A percentile compares a stretch with the other conserved stretches of the same genome.
Evolutionary conservation across 2,329 filamentous ascomycete species (phyloP).

Genomic region (Aspergillus fijiensis): DNA sequence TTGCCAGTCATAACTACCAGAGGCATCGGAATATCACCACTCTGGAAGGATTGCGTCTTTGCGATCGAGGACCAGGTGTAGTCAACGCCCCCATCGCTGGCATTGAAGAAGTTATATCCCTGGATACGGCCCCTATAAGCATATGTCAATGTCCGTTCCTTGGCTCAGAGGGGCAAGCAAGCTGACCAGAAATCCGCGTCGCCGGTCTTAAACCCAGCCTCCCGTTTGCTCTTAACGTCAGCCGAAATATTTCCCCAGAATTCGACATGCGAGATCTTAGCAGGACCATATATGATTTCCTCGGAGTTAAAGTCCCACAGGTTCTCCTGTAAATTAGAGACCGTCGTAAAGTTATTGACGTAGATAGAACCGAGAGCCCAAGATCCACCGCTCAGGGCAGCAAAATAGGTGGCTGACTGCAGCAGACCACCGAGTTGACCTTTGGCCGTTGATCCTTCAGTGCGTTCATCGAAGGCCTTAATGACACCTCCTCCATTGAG

Average conservation of each 20-base stretch:
- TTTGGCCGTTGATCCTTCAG: slow-evolving; percentile 56
- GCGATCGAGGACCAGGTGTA: slow-evolving; percentile 80
- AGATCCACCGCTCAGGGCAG: slow-evolving; percentile 78
- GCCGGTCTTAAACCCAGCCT: neutral
- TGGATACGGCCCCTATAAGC: slow-evolving; percentile 63
- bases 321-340: slow-evolving; percentile 42
- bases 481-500: slow-evolving; percentile 81
- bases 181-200: slow-evolving; percentile 2
- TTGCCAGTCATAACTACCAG: slow-evolving; percentile 54
- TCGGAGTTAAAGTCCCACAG: slow-evolving; percentile 2
- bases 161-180: neutral
- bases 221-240: neutral
- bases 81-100: slow-evolving; percentile 66
- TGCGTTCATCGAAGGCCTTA: slow-evolving; percentile 75
- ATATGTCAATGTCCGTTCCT: neutral
- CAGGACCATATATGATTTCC: neutral
- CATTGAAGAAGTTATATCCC: slow-evolving; percentile 77
- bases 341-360: slow-evolving; percentile 73
- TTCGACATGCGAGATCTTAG: neutral
- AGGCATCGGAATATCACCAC: slow-evolving; percentile 67
- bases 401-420: slow-evolving; percentile 77
- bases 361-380: slow-evolving; percentile 86
- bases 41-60: slow-evolving; percentile 56
- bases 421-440: slow-evolving; percentile 79
- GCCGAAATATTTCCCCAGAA: neutral